Evolutionary conservation across 192 early-diverging fungal genomes (phyloP).

Genomic region (Nowakowskiella sp.): DNA sequence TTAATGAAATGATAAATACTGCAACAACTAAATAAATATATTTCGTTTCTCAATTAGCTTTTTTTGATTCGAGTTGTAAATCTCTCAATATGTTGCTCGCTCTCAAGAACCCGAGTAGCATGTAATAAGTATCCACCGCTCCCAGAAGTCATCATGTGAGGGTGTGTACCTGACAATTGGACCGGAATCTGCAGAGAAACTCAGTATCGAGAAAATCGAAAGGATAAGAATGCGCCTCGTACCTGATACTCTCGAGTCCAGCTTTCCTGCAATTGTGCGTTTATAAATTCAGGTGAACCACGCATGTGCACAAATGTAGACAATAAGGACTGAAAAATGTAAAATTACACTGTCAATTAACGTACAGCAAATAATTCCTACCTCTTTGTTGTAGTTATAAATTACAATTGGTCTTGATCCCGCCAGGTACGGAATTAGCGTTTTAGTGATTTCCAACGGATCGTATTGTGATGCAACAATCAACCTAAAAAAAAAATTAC

Average conservation of each 20-base stretch:
- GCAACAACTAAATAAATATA: too few relatives aligned
- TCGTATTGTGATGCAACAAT: constrained; percentile 75
- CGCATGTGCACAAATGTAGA: constrained; percentile 44
- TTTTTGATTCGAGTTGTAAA: too few relatives aligned
- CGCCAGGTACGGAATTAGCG: constrained; percentile 64
- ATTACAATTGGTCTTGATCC: constrained; percentile 79
- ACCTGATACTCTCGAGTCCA: constrained; percentile 76
- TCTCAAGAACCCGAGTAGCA: constrained; percentile 6
- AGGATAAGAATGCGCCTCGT: background rate
- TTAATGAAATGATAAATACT: constrained; percentile 55
- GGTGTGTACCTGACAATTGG: constrained; percentile 36
- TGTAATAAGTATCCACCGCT: constrained; percentile 37
- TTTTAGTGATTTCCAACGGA: constrained; percentile 61
- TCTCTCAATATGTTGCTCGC: too few relatives aligned
- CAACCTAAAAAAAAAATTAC: constrained; percentile 43
- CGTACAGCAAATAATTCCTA: too few relatives aligned
- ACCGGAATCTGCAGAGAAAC: constrained; percentile 20
- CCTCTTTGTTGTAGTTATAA: constrained; percentile 51
- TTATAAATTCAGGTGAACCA: constrained; percentile 58
- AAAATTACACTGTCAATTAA: constrained; percentile 1
- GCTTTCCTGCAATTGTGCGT: constrained; percentile 81
- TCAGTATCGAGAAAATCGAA: constrained; percentile 5
- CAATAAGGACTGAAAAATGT: constrained; percentile 16
- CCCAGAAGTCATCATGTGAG: constrained; percentile 37
- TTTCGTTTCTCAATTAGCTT: too few relatives aligned